phyloP scores from a whole-genome alignment of 306 rosid species.

The Fagus crenata region DNA sequence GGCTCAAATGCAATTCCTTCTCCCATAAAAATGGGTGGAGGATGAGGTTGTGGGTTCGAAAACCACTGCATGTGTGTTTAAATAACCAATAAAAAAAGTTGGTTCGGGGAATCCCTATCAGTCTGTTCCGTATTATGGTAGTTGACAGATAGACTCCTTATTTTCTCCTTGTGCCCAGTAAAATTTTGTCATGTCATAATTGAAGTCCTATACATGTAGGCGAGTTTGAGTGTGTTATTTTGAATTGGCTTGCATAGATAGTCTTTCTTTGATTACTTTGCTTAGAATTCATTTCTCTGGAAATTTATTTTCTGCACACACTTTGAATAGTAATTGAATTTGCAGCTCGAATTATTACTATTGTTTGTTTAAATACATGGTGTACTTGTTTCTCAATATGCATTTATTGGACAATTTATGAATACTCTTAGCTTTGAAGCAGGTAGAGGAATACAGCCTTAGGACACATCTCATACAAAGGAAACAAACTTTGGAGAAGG shows the following conservation, averaged over 20 bases:
- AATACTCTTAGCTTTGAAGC: constrained; percentile 34
- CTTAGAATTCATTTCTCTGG: background rate
- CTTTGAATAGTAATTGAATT: too few species aligned
- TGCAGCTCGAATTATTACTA: background rate
- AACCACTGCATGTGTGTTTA: too few species aligned
- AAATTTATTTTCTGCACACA: background rate
- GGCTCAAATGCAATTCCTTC: too few species aligned
- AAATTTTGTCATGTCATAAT: too few species aligned
- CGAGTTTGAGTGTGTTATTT: background rate
- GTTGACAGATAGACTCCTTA: too few species aligned
- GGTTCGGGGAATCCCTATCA: too few species aligned
- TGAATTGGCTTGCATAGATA: background rate
- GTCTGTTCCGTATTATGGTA: too few species aligned
- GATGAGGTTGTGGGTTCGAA: too few species aligned
- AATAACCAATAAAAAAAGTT: too few species aligned
- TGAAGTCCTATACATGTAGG: background rate
- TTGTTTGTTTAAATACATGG: background rate
- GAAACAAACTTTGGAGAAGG: constrained; percentile 55
- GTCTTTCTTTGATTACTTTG: background rate
- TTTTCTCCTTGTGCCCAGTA: too few species aligned
- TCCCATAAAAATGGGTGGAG: too few species aligned
- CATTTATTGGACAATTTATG: constrained; percentile 12
- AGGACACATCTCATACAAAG: constrained; percentile 71
- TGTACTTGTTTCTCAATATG: background rate
- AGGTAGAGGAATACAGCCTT: constrained; percentile 90